Evolutionary conservation across 345 rosid genomes (phyloP).

Genomic region (Melaleuca quinquenervia): DNA sequence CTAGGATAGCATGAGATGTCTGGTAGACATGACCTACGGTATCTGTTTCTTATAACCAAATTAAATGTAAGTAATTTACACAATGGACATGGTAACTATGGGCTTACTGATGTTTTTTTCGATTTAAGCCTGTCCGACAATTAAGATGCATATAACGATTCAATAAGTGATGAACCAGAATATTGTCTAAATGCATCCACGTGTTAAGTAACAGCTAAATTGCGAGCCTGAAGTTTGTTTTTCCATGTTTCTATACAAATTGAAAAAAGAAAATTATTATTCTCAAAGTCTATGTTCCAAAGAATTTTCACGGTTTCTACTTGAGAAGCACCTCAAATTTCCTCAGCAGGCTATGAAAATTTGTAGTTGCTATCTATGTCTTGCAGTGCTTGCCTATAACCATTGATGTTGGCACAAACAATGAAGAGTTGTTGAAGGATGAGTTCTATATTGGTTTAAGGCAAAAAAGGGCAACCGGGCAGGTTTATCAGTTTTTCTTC

Average conservation of each 20-base stretch:
- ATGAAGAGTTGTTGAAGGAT: conserved; percentile 53
- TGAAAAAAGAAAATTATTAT: not conserved
- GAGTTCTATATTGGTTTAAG: conserved; percentile 81
- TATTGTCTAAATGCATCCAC: not conserved
- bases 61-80: not conserved
- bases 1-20: not conserved
- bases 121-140: not conserved
- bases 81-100: not conserved
- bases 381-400: conserved; percentile 78
- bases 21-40: not conserved
- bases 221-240: not conserved
- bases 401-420: conserved; percentile 90
- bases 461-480: conserved; percentile 75
- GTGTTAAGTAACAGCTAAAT: not conserved
- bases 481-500: conserved; percentile 14
- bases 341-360: not conserved
- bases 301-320: not conserved
- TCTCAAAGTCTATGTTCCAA: not conserved
- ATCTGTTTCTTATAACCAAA: not conserved
- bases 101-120: not conserved
- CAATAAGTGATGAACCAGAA: not conserved
- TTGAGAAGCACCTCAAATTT: not conserved
- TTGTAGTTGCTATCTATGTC: not conserved
- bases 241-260: not conserved
- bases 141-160: not conserved